Evolutionary conservation across 192 early-diverging fungal genomes (phyloP).

Genomic region (Podila verticillata): DNA sequence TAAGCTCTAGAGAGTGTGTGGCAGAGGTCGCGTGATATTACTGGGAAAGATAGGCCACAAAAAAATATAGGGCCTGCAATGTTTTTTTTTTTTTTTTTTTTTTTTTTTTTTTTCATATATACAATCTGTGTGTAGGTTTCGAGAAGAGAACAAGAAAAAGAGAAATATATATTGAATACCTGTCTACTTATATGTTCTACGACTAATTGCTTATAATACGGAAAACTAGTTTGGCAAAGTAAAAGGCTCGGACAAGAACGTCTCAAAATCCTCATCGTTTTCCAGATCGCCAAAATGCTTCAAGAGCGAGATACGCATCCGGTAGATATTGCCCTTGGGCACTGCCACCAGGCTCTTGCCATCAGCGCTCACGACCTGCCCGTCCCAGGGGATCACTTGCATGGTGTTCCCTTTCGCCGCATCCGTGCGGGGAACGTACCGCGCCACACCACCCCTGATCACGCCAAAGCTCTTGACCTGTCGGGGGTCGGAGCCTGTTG

Average conservation of each 20-base stretch:
- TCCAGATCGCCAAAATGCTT: conserved; percentile 28
- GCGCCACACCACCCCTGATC: background rate
- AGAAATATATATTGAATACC: too few relatives aligned
- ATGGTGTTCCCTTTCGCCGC: background rate
- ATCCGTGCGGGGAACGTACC: background rate
- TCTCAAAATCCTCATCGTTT: conserved; percentile 36
- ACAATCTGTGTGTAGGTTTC: too few relatives aligned
- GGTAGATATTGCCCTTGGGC: conserved; percentile 3
- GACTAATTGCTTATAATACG: too few relatives aligned
- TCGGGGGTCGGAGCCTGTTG: background rate
- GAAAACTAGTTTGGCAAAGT: background rate
- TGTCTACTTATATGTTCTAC: too few relatives aligned
- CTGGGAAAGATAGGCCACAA: too few relatives aligned
- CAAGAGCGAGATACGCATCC: conserved; percentile 32
- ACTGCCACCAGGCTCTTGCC: background rate
- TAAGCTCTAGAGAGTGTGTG: too few relatives aligned
- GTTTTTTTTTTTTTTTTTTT: too few relatives aligned
- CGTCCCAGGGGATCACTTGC: background rate
- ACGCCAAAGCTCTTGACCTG: conserved; percentile 8
- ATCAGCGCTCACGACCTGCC: background rate
- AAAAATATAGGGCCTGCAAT: too few relatives aligned
- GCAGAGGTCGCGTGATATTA: too few relatives aligned
- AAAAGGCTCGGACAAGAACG: background rate
- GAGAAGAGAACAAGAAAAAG: too few relatives aligned
- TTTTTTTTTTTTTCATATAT: too few relatives aligned